A percentile compares a stretch with the other conserved stretches of the same genome.
phyloP scores from a whole-genome alignment of 177 flowering plant genomes.

The Vitis hybrid region DNA sequence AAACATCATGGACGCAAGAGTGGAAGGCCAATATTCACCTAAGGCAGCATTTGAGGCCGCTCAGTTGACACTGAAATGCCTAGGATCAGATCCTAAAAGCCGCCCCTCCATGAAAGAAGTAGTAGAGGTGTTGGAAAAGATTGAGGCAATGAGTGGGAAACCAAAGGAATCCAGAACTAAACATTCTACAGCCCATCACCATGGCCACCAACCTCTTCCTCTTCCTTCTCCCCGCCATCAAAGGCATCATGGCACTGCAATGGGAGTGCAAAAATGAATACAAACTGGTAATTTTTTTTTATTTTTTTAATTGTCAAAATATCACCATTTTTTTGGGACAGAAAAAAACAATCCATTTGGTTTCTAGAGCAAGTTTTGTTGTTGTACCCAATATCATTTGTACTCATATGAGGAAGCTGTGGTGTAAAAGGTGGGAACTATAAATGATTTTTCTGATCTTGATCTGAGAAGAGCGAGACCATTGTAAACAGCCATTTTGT shows the following conservation, averaged over 20 bases:
- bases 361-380: too few species aligned
- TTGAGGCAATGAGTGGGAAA: constrained; percentile 28
- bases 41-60: constrained; percentile 50
- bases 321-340: too few species aligned
- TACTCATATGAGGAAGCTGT: too few species aligned
- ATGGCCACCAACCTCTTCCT: constrained; percentile 2
- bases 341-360: too few species aligned
- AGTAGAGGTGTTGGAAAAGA: constrained; percentile 44
- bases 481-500: too few species aligned
- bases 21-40: constrained; percentile 57
- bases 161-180: constrained; percentile 15
- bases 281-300: too few species aligned
- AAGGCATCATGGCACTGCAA: background rate
- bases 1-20: constrained; percentile 44
- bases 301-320: too few species aligned
- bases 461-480: too few species aligned
- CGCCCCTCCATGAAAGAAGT: constrained; percentile 78
- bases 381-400: too few species aligned
- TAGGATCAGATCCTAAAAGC: constrained; percentile 47
- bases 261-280: too few species aligned
- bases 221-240: constrained; percentile 20
- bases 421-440: too few species aligned
- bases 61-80: constrained; percentile 48
- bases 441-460: too few species aligned
- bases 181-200: constrained; percentile 1